Evolutionary conservation across 441 rosid genomes (phyloP).

Genomic region (Populus hybrid): DNA sequence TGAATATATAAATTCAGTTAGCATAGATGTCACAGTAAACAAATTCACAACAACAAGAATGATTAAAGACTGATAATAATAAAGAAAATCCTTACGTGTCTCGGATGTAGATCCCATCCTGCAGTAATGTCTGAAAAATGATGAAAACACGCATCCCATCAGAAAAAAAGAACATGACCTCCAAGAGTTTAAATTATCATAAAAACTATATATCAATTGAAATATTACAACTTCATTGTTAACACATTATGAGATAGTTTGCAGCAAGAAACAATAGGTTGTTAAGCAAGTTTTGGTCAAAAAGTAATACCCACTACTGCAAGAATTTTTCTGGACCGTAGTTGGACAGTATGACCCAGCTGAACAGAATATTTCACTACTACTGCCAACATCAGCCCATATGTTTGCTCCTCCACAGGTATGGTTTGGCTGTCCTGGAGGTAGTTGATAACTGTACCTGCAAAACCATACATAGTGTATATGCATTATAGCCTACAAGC

Average conservation of each 20-base stretch:
- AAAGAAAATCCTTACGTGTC: constrained; percentile 44
- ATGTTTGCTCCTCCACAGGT: constrained; percentile 93
- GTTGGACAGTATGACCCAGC: constrained; percentile 86
- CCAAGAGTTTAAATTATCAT: neutral
- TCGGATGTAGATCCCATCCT: constrained; percentile 82
- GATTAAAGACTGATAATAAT: neutral
- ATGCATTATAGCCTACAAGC: neutral
- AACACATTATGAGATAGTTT: neutral
- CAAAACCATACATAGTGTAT: constrained; percentile 19
- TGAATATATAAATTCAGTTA: neutral
- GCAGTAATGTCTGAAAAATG: constrained; percentile 75
- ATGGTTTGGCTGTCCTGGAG: constrained; percentile 62
- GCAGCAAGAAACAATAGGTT: neutral
- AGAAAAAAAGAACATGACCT: neutral
- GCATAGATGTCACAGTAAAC: neutral
- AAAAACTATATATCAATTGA: neutral
- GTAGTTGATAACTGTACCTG: constrained; percentile 82
- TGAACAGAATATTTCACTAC: constrained; percentile 75
- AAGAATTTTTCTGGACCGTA: constrained; percentile 44
- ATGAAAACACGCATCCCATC: constrained; percentile 12
- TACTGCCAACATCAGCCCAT: constrained; percentile 69
- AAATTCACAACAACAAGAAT: neutral
- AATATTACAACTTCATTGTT: neutral
- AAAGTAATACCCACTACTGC: constrained; percentile 76
- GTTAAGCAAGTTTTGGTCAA: constrained; percentile 1